phyloP scores from a whole-genome alignment of 2,329 filamentous ascomycete genomes.

The Lecanosticta acicola region DNA sequence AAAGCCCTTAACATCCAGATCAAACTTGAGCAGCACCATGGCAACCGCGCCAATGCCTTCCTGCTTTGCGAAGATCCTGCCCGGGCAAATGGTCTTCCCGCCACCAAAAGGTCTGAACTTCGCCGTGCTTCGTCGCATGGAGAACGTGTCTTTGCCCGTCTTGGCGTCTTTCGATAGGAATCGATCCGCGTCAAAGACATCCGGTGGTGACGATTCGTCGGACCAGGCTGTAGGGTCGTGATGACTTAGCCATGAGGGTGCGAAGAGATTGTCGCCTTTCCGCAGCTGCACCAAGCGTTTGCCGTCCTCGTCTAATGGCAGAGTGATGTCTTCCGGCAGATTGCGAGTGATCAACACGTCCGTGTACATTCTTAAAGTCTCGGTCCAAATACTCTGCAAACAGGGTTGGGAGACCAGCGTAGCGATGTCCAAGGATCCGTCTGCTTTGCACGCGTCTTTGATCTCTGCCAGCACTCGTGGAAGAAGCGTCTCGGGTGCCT shows the following conservation, averaged over 20 bases:
- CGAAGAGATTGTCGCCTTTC: constrained; percentile 28
- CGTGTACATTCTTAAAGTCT: constrained; percentile 31
- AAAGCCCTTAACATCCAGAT: constrained; percentile 24
- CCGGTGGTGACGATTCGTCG: constrained; percentile 8
- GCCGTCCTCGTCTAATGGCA: constrained; percentile 28
- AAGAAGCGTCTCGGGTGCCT: constrained; percentile 20
- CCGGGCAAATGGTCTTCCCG: constrained; percentile 26
- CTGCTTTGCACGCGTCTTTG: constrained; percentile 14
- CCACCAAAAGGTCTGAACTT: constrained; percentile 33
- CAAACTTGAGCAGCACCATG: constrained; percentile 24
- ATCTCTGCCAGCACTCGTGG: constrained; percentile 28
- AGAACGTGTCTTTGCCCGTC: constrained; percentile 25
- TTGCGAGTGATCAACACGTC: constrained; percentile 30
- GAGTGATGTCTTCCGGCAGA: constrained; percentile 22
- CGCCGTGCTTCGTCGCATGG: constrained; percentile 24
- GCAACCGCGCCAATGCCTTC: constrained; percentile 26
- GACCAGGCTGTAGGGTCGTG: constrained; percentile 26
- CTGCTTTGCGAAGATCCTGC: constrained; percentile 29
- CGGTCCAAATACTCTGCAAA: constrained; percentile 32
- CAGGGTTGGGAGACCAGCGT: constrained; percentile 29
- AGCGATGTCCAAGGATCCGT: constrained; percentile 26
- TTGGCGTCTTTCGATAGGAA: constrained; percentile 25
- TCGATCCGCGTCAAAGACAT: constrained; percentile 27
- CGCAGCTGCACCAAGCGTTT: constrained; percentile 19
- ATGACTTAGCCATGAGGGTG: constrained; percentile 28